phyloP scores from a whole-genome alignment of 495 filamentous ascomycete species.

The Podospora pseudocomata region DNA sequence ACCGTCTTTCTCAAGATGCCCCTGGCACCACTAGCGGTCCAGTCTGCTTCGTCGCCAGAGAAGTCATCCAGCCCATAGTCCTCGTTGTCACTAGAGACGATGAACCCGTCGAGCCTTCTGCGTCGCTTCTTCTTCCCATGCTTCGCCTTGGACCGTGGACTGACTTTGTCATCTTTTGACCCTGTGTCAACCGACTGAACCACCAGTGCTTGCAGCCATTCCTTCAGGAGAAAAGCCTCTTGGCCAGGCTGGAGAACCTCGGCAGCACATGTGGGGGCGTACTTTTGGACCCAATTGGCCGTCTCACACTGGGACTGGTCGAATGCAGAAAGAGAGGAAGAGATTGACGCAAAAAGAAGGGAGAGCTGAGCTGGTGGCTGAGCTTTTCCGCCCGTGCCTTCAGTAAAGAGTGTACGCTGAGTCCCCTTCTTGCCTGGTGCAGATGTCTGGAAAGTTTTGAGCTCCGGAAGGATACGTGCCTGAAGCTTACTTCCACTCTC shows the following conservation, averaged over 20 bases:
- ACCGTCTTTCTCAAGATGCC: conserved; percentile 55
- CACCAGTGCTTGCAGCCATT: conserved; percentile 78
- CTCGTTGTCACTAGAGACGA: conserved; percentile 83
- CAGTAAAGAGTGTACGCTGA: conserved; percentile 11
- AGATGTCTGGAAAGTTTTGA: conserved; percentile 21
- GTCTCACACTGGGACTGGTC: conserved; percentile 74
- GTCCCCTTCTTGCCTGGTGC: conserved; percentile 15
- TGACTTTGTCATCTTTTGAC: conserved; percentile 46
- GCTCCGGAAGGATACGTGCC: conserved; percentile 36
- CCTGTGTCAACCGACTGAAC: conserved; percentile 70
- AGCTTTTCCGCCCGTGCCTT: conserved; percentile 17
- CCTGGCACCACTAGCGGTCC: conserved; percentile 40
- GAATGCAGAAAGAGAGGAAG: conserved; percentile 65
- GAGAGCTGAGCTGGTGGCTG: conserved; percentile 55
- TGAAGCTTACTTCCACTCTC: conserved; percentile 50
- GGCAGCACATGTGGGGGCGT: conserved; percentile 64
- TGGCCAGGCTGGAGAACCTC: conserved; percentile 74
- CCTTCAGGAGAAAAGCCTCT: conserved; percentile 66
- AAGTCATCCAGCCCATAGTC: conserved; percentile 69
- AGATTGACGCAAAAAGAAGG: conserved; percentile 58
- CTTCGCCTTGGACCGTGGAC: conserved; percentile 36
- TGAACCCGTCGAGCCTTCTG: conserved; percentile 75
- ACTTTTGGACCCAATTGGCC: conserved; percentile 78
- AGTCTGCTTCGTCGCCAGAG: conserved; percentile 60
- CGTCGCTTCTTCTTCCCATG: conserved; percentile 65